These are phyloP conservation scores for Fusarium luffae DNA, from an alignment of 2,329 filamentous ascomycete genomes.

Conservation along the genomic window DNA sequence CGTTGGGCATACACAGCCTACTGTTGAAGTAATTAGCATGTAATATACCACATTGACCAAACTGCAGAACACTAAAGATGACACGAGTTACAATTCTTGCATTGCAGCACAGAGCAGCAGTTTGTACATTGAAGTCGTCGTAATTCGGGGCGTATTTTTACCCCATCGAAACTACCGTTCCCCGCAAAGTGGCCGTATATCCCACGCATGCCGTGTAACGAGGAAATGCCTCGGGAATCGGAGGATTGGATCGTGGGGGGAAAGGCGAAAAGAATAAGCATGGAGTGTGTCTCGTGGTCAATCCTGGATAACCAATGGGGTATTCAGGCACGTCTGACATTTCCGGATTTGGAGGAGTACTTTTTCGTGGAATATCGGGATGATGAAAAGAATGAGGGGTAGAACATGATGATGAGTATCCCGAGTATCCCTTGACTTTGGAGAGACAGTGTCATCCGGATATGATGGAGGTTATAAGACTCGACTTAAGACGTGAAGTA, in stretches of 20 bases:
- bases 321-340: conserved; percentile 27
- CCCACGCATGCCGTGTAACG: conserved; percentile 13
- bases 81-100: not conserved
- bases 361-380: not conserved
- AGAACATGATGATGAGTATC: not conserved
- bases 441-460: not conserved
- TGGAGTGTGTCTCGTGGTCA: conserved; percentile 5
- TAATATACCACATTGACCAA: conserved; percentile 1
- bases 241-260: not conserved
- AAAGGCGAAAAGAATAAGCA: not conserved
- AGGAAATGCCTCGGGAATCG: conserved; percentile 9
- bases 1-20: conserved; percentile 35
- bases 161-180: conserved; percentile 37
- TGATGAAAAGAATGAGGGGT: not conserved
- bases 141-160: conserved; percentile 18
- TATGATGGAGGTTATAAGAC: not conserved
- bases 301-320: conserved; percentile 6
- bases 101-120: not conserved
- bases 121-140: not conserved
- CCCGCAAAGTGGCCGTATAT: conserved; percentile 31
- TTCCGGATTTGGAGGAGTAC: conserved; percentile 29
- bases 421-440: not conserved
- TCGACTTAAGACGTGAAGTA: not conserved
- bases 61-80: not conserved
- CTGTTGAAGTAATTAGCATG: conserved; percentile 35